Percentiles rank a stretch among this genome's conserved stretches.
Evolutionary conservation across 257 asterid species (phyloP).

Genomic region (Agastache rugosa): DNA sequence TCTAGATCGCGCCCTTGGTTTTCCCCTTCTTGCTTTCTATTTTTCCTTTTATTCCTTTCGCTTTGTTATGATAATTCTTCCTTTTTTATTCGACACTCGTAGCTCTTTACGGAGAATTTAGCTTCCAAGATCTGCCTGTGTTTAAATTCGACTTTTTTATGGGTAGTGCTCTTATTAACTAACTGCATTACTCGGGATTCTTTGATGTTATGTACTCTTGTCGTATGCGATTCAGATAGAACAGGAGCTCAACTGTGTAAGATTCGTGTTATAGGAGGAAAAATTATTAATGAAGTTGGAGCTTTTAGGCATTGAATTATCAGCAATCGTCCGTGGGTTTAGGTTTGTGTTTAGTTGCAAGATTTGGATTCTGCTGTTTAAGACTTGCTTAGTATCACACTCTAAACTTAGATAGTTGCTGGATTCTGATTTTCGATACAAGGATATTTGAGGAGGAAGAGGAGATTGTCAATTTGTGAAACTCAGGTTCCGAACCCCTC

Average conservation of each 20-base stretch:
- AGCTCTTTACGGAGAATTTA: conserved; percentile 21
- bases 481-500: conserved; percentile 18
- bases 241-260: conserved; percentile 37
- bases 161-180: conserved; percentile 18
- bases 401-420: conserved; percentile 15
- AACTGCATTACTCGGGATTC: conserved; percentile 19
- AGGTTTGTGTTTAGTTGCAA: conserved; percentile 19
- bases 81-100: conserved; percentile 20
- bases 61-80: conserved; percentile 2
- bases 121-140: conserved; percentile 44
- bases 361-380: conserved; percentile 36
- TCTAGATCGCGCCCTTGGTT: conserved; percentile 49
- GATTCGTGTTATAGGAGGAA: conserved; percentile 32
- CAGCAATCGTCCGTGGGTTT: conserved; percentile 24
- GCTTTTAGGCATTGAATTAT: conserved; percentile 32
- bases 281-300: conserved; percentile 24
- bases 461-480: conserved; percentile 18
- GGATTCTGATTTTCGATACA: neutral
- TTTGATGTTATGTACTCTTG: conserved; percentile 15
- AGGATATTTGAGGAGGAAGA: conserved; percentile 7
- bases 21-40: conserved; percentile 8
- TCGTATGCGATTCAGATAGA: conserved; percentile 35
- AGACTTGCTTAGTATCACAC: conserved; percentile 24
- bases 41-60: conserved; percentile 3
- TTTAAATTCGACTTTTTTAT: conserved; percentile 24